phyloP scores from a whole-genome alignment of 2,329 filamentous ascomycete species.

The Aspergillus hortae region DNA sequence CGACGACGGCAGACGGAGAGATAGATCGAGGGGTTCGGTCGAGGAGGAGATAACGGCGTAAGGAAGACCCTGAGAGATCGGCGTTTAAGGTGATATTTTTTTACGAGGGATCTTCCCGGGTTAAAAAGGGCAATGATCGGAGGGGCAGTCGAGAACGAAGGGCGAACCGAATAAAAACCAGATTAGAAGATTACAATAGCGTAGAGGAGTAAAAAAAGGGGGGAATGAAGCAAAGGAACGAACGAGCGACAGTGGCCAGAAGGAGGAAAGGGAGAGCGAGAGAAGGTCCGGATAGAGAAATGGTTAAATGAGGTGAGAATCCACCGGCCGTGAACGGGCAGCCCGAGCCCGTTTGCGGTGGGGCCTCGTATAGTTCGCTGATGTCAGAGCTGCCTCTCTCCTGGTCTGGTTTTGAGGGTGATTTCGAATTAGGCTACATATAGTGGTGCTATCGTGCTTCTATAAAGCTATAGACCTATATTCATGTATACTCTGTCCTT shows the following conservation, averaged over 20 bases:
- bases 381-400: too few species aligned
- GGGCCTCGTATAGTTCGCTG: too few species aligned
- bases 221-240: constrained; percentile 11
- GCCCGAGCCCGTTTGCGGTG: too few species aligned
- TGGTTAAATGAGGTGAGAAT: too few species aligned
- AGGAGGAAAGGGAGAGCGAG: neutral
- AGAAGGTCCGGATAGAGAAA: too few species aligned
- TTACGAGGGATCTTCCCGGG: neutral
- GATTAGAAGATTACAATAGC: neutral
- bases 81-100: neutral
- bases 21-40: neutral
- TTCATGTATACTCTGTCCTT: too few species aligned
- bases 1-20: neutral
- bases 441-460: too few species aligned
- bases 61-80: neutral
- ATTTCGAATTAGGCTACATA: too few species aligned
- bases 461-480: too few species aligned
- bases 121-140: neutral
- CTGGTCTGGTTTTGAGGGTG: too few species aligned
- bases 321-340: too few species aligned
- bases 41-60: too few species aligned
- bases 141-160: neutral
- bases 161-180: neutral
- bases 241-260: neutral
- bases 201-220: constrained; percentile 1